Evolutionary conservation across 2,329 filamentous ascomycete genomes (phyloP), one percentile per base, ranked within the genome.

Genomic region (Ceratocystiopsis sp.): DNA sequence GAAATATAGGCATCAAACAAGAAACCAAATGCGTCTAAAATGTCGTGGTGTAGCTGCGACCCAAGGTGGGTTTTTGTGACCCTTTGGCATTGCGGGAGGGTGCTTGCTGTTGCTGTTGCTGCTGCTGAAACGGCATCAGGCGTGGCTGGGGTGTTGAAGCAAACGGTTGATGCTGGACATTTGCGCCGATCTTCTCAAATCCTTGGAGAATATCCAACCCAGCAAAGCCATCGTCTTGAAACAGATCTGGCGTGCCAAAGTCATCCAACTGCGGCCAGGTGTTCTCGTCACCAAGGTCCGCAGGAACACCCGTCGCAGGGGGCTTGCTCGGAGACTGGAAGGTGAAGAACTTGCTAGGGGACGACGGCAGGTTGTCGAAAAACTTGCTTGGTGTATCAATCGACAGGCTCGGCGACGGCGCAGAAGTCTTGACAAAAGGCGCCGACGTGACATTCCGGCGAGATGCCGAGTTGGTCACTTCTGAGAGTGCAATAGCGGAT

Each of bases 171-270:
- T 51, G 51, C 49, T 46, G 55, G 37, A 48, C 62, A 49, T 55
- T 64, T 38, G 65, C 62, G 39, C 80, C 80, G 55, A 86, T 85
- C 62, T 78, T 81, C 55, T 80, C 74, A 53, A 85, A 86, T 11
- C 80, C 80, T 54, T 83, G 77, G 38, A 82, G 69, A 50, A 86
- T 78, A 52, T 86, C 81, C 41, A 85, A 68, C 2, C 71, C 74
- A 14, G 70, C 61, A 46, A 65, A 66, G 37, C 78, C 75, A 45
- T 73, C 66, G 36, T 76, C 73, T 46, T 80, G 75, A 42, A 75
- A 63, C 36, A 78, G 66, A 34, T 75, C 69, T 0, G 65, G 51
- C 17, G 65, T 61, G 51, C 69, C 75, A 29, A 75, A 67, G 14
- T 73, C 70, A 9, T 73, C 67, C 38, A 65, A 52, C 2, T 55